Conservation (phyloP, 768 basidiomycete genomes). For the Lentinula boryana region DNA sequence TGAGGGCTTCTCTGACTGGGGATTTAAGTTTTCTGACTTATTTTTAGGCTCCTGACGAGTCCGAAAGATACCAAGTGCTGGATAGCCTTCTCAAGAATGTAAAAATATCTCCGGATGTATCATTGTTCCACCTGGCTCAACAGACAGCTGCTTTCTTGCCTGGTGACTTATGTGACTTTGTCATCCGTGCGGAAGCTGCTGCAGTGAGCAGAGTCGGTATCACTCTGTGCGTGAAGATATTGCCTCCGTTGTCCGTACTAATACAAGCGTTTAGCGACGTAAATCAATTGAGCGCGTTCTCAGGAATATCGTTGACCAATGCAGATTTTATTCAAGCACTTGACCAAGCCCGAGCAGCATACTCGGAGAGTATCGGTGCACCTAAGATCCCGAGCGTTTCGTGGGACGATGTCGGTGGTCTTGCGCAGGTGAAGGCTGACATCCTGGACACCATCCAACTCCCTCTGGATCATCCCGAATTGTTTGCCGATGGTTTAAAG, state of each 20-base stretch:
- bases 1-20: too few relatives aligned
- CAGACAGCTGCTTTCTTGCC: slow-evolving; percentile 92
- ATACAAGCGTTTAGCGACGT: background rate
- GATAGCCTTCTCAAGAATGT: slow-evolving; percentile 31
- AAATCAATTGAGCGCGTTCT: background rate
- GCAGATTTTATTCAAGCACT: slow-evolving; percentile 74
- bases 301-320: slow-evolving; percentile 39
- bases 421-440: slow-evolving; percentile 81
- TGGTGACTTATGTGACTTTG: slow-evolving; percentile 69
- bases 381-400: slow-evolving; percentile 93
- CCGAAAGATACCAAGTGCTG: slow-evolving; percentile 62
- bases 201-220: slow-evolving; percentile 43
- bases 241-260: background rate
- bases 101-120: slow-evolving; percentile 69
- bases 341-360: slow-evolving; percentile 63
- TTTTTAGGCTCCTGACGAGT: slow-evolving; percentile 73
- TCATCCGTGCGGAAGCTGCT: slow-evolving; percentile 48
- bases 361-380: slow-evolving; percentile 92
- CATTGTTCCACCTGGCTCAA: slow-evolving; percentile 61
- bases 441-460: slow-evolving; percentile 95
- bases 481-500: slow-evolving; percentile 88
- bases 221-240: slow-evolving; percentile 25
- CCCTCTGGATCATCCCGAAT: slow-evolving; percentile 83
- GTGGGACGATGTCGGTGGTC: slow-evolving; percentile 97
- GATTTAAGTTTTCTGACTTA: background rate